Conservation (phyloP, 164 flowering plant species). For the Cinnamomum micranthum region DNA sequence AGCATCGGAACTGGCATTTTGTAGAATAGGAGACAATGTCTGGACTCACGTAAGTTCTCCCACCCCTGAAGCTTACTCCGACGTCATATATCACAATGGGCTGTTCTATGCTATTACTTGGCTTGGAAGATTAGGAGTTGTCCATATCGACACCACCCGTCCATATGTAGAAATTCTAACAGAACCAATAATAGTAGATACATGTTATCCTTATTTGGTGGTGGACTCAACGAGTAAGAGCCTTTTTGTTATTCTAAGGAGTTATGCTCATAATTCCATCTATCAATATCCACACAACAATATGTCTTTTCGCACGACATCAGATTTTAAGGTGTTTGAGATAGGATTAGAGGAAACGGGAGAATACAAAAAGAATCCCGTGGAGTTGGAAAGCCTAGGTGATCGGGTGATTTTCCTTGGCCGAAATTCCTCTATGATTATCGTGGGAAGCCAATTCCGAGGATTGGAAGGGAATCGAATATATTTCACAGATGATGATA, state of each 20-base stretch:
- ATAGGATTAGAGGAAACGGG: constrained; percentile 32
- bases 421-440: constrained; percentile 56
- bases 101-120: constrained; percentile 58
- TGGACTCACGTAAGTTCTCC: constrained; percentile 46
- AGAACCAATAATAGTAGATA: constrained; percentile 21
- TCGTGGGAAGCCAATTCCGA: constrained; percentile 34
- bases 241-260: constrained; percentile 45
- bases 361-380: constrained; percentile 6
- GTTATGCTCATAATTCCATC: no score
- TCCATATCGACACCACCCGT: constrained; percentile 17
- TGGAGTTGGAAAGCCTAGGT: constrained; percentile 43
- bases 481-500: constrained; percentile 20
- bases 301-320: constrained; percentile 11
- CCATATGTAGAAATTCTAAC: constrained; percentile 27
- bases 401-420: constrained; percentile 62
- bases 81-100: constrained; percentile 47
- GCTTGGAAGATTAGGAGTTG: constrained; percentile 41
- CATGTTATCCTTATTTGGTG: constrained; percentile 54
- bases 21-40: constrained; percentile 33
- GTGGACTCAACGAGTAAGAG: constrained; percentile 55
- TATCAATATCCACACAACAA: background rate
- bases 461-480: constrained; percentile 54
- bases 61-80: constrained; percentile 41
- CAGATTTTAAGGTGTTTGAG: constrained; percentile 49
- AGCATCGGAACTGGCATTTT: constrained; percentile 59